Percentiles rank a stretch among this genome's conserved stretches.
These are phyloP conservation scores for Silene noctiflora DNA, from an alignment of 179 eudicot genomes.

Conservation along the genomic window DNA sequence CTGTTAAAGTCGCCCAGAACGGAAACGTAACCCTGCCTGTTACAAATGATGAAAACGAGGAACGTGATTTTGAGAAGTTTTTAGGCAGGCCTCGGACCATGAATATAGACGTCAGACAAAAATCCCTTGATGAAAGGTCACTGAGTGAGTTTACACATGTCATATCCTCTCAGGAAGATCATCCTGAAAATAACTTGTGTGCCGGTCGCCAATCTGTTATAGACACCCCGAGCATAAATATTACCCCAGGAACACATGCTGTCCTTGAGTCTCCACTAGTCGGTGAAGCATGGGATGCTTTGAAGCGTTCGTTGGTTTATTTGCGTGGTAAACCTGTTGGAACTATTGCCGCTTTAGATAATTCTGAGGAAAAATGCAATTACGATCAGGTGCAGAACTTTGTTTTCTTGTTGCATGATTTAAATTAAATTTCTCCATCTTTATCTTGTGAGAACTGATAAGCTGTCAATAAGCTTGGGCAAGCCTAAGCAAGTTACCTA, in stretches of 20 bases:
- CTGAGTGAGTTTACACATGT: constrained; percentile 42
- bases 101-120: constrained; percentile 60
- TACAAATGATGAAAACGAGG: constrained; percentile 41
- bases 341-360: constrained; percentile 85
- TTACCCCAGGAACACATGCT: constrained; percentile 51
- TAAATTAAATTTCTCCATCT: not conserved
- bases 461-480: too few relatives aligned
- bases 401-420: too few relatives aligned
- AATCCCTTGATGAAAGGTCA: constrained; percentile 71
- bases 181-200: constrained; percentile 36
- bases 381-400: constrained; percentile 72
- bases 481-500: too few relatives aligned
- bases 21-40: constrained; percentile 34
- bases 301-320: constrained; percentile 61
- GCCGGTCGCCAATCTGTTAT: constrained; percentile 53
- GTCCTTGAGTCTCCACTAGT: constrained; percentile 58
- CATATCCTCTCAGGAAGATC: constrained; percentile 45
- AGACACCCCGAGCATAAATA: constrained; percentile 52
- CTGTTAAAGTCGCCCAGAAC: constrained; percentile 41
- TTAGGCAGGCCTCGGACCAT: constrained; percentile 50
- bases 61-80: constrained; percentile 55
- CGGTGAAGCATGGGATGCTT: constrained; percentile 75
- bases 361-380: constrained; percentile 65
- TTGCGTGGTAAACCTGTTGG: constrained; percentile 90
- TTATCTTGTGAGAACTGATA: not conserved